Evolutionary conservation across 192 early-diverging fungal genomes (phyloP), one percentile per base, ranked within the genome.

Genomic region (Allomyces javanicus): DNA sequence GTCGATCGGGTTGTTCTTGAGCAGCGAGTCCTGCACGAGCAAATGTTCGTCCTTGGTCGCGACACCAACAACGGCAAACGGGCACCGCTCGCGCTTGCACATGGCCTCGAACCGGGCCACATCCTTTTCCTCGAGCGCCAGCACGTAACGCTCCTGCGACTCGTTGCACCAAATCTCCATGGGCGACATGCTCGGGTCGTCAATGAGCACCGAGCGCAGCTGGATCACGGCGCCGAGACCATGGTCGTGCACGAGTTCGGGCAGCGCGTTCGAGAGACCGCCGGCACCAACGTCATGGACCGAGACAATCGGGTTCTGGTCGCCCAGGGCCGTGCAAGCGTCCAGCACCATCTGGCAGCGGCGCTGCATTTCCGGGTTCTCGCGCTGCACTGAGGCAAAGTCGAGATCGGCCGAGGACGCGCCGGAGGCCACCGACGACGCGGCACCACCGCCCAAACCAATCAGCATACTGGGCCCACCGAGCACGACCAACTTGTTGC

Each of bases 91-190:
- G 67, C 97, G 86, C 63, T 75, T 73, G 68, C 88, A 91, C 65
- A 99, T 87, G 6, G 66, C 72, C 70, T 81, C 76, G 71, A 99
- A 97, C 9, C 67, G 68, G 1, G 74, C 76, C 68, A 92, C 71
- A 64, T 78, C 79, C 65, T 85, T 81, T 1, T 86, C 81, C 44
- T 73, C 65, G 4, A 99, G 86, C 1, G 95, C 95, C 66, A 96
- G 75, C n/a, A 99, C 97, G 69, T 98, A 99, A 64, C 97, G 87
- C 74, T 99, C 97, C 76, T 99, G 97, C 58, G 90, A 85, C 77
- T 99, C 97, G 62, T 99, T 99, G 78, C 97, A 99, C 97, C 97
- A 99, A 62, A 99, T 95, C 74, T 97, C 97, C 97, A 99, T 97
- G n/a, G 97, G 97, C 63, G 89, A 92, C 89, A 99, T 88, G 63